Evolutionary conservation across 768 basidiomycete genomes (phyloP), one percentile per base, ranked within the genome.

Genomic region (Lactifluus volemus): DNA sequence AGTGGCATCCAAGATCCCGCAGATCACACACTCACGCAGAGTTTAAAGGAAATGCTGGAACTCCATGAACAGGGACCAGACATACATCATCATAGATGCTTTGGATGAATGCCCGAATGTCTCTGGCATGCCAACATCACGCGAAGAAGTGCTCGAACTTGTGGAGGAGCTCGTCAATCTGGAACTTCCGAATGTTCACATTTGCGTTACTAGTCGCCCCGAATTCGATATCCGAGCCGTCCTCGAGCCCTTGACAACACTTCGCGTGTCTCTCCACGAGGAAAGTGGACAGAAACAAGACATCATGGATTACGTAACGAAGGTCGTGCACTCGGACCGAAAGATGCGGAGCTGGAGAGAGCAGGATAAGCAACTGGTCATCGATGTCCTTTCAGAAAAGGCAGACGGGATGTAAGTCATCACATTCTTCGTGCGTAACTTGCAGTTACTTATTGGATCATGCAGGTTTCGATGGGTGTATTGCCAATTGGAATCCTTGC

Each of bases 71-170:
- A 47, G 5, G 30, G 17, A 8, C 15, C 14, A n/a, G 6, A 49
- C n/a, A 12, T 60, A 49, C 34, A 32, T 60, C 0, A n/a, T 60
- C 0, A 12, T 60, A 5, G 59, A 60, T 14, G 59, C 38, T 9
- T 39, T 60, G 4, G 59, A 60, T 12, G 59, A 60, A 25, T 60
- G 59, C 15, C 59, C 59, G 2, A 19, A 59, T n/a, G 15, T 3
- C 0, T 10, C 21, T 3, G 59, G 59, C 9, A 42, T 1, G 4
- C 41, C 38, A 7, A 34, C 59, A 4, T 5, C 47, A 0, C 53
- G 59, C 0, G 45, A 50, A 36, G 3, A 34, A 15, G 59, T 55
- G 2, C 30, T 60, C 19, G 30, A 36, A 2, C 15, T 60, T 1
- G 3, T 60, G 2, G 15, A 25, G 14, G 59, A 53, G 5, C 42